Percentiles rank a stretch among this genome's conserved stretches.
Evolutionary conservation across 345 rosid genomes (phyloP).

Genomic region (Melaleuca quinquenervia): DNA sequence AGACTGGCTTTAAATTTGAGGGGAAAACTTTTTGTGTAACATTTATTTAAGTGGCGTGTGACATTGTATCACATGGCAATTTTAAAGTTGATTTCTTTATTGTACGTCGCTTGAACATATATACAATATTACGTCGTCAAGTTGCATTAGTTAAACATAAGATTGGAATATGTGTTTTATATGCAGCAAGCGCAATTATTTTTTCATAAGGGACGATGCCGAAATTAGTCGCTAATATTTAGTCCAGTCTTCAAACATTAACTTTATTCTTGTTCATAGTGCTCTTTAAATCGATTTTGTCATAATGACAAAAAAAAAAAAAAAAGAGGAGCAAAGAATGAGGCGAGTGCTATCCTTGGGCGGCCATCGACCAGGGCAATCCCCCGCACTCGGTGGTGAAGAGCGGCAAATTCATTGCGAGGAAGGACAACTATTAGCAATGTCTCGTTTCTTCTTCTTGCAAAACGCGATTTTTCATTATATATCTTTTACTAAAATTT

Average conservation of each 20-base stretch:
- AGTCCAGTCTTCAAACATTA: background rate
- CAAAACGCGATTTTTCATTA: too few relatives aligned
- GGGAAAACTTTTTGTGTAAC: background rate
- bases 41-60: background rate
- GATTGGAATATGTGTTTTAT: background rate
- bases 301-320: too few relatives aligned
- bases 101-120: too few relatives aligned
- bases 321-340: too few relatives aligned
- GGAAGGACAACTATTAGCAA: background rate
- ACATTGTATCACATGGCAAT: background rate
- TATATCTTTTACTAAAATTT: background rate
- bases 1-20: background rate
- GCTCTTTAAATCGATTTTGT: background rate
- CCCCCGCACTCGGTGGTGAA: background rate
- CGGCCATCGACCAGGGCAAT: background rate
- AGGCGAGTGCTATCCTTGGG: background rate
- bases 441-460: too few relatives aligned
- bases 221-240: background rate
- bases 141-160: background rate
- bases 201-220: background rate
- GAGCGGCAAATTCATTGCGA: too few relatives aligned
- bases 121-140: accelerated
- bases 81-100: background rate
- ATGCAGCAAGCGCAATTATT: accelerated
- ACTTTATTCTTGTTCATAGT: background rate